Base-by-base conservation (phyloP, 768 basidiomycete genomes). In the Gloeopeniophorella convolvens region DNA sequence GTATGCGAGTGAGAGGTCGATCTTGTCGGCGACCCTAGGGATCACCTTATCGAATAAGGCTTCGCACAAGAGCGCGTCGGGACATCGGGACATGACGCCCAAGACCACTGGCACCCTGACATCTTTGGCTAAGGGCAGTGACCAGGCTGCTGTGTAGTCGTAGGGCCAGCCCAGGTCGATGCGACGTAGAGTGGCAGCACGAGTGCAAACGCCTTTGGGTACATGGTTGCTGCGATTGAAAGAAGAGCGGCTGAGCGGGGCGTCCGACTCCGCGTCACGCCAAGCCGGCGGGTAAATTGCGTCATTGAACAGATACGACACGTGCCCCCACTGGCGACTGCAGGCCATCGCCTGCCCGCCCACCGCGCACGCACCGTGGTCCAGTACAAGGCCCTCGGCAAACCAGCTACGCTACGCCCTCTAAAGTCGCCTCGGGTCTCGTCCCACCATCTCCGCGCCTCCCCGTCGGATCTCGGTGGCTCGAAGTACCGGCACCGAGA, bases 41-140 rank as follows among this genome's bases (percentile, higher is more conserved):
- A 91, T 65, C 26, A 92, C 88, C 18, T 76, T 68, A 61, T 89
- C 78, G 65, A 92, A 89, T 0, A 85, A 70, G 5, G 74, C 68
- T 65, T 95, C 92, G 63, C 90, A 93, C 11, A 87, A 59, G 31
- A 89, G 63, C 34, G 92, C 90, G 62, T 95, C 91, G 0, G 90
- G 89, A 63, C 91, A 85, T 21, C 74, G 71, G 47, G 78, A 80
- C 83, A 83, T 83, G 51, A 83, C 82, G 33, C 78, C 78, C 32
- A 81, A 64, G 10, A 70, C 64, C 18, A 82, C 70, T 18, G 73
- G 74, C 16, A 80, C 79, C 61, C 74, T 75, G 46, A 65, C 58
- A 48, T 61, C 55, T 12, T 39, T 37, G 16, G 47, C 20, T n/a
- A 32, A 27, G 12, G 31, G 21, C 16, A 28, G n/a, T 1, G 42